These are phyloP conservation scores for Sphaerobolus stellatus DNA, from an alignment of 1,284 basidiomycete species.

Conservation along the genomic window DNA sequence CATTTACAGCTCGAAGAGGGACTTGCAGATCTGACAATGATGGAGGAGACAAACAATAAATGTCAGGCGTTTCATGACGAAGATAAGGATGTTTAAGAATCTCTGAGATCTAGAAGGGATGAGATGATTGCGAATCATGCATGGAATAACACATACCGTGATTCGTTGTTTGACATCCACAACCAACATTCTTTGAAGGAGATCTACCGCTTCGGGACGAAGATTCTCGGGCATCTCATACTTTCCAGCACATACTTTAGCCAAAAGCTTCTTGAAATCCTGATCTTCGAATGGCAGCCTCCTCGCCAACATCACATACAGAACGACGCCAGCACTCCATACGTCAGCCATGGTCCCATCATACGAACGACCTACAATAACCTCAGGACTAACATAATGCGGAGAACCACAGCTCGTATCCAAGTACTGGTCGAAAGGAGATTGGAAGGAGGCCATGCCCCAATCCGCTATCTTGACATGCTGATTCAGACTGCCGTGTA, in stretches of 20 bases:
- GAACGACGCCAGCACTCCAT: conserved; percentile 91
- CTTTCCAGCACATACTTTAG: conserved; percentile 89
- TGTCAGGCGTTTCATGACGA: conserved; percentile 45
- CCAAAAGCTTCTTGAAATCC: conserved; percentile 76
- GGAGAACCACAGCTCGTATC: conserved; percentile 98
- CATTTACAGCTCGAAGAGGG: conserved; percentile 65
- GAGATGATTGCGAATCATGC: conserved; percentile 13
- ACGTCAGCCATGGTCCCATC: conserved; percentile 93
- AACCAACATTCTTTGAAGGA: conserved; percentile 82
- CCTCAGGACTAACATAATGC: conserved; percentile 98
- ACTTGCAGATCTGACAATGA: conserved; percentile 65
- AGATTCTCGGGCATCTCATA: conserved; percentile 79
- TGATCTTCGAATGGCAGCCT: conserved; percentile 89
- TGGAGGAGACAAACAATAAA: conserved; percentile 58
- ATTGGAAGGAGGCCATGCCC: conserved; percentile 96
- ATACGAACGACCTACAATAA: conserved; percentile 93
- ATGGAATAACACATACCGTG: conserved; percentile 55
- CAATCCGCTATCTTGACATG: conserved; percentile 98
- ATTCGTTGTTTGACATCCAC: conserved; percentile 89
- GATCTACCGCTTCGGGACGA: conserved; percentile 70
- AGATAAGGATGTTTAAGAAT: conserved; percentile 90
- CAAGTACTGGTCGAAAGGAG: conserved; percentile 76
- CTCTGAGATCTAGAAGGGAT: conserved; percentile 71
- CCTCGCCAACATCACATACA: conserved; percentile 86
- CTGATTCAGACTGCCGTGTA: conserved; percentile 79